A percentile compares a stretch with the other conserved stretches of the same genome.
Evolutionary conservation across 805 yeast genomes (phyloP).

Genomic region (Schwanniomyces sp.): DNA sequence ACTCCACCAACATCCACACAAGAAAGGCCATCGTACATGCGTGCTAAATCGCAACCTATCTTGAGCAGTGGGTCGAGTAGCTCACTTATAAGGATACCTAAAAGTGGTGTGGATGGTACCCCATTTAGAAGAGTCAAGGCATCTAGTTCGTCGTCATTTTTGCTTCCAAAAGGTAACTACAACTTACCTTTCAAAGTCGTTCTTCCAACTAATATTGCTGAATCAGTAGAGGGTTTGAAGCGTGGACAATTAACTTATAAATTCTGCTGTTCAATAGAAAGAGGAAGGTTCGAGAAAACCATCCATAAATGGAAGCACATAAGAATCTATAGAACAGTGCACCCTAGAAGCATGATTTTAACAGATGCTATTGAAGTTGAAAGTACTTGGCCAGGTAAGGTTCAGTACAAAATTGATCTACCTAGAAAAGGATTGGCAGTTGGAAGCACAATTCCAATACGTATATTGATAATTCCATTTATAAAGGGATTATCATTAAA

Average conservation of each 20-base stretch:
- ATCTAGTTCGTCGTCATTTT: constrained; percentile 31
- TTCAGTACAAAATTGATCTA: constrained; percentile 48
- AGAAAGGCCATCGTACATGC: constrained; percentile 23
- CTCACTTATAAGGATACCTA: constrained; percentile 25
- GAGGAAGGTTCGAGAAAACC: constrained; percentile 44
- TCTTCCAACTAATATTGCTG: constrained; percentile 48
- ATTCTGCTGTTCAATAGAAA: constrained; percentile 40
- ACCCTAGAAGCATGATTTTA: constrained; percentile 37
- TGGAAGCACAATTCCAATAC: constrained; percentile 44
- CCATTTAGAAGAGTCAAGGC: constrained; percentile 34
- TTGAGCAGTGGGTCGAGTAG: constrained; percentile 1
- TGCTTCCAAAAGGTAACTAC: constrained; percentile 53
- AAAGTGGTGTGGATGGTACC: constrained; percentile 43
- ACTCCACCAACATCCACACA: background rate
- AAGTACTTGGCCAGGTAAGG: constrained; percentile 53
- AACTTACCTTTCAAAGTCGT: constrained; percentile 46
- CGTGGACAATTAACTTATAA: constrained; percentile 44
- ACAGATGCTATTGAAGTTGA: constrained; percentile 46
- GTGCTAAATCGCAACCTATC: constrained; percentile 33
- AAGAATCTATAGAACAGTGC: constrained; percentile 44
- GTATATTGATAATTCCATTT: constrained; percentile 46
- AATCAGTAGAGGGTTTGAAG: constrained; percentile 50
- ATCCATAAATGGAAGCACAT: constrained; percentile 35
- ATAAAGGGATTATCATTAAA: constrained; percentile 41
- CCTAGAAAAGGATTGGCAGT: constrained; percentile 46